These are phyloP conservation scores for Xerocomus potaroensis DNA, from an alignment of 768 basidiomycete genomes.

Conservation along the genomic window DNA sequence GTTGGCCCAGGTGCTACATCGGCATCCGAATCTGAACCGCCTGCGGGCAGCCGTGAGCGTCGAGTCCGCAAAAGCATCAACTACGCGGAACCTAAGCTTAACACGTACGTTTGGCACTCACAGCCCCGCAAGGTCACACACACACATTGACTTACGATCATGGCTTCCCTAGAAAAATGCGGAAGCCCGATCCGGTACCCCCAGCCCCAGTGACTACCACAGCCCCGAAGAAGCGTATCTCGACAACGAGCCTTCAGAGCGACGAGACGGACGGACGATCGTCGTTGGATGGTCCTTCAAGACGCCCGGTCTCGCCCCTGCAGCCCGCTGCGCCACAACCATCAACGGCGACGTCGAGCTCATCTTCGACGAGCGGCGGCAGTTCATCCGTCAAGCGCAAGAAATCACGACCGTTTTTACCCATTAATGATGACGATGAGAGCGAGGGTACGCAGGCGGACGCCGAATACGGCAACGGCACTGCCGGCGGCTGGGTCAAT, in stretches of 20 bases:
- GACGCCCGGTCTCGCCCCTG: conserved; percentile 30
- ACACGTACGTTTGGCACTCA: conserved; percentile 55
- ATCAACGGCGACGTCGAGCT: conserved; percentile 34
- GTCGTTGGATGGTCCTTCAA: conserved; percentile 33
- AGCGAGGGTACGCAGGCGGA: conserved; percentile 72
- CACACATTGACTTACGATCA: conserved; percentile 7
- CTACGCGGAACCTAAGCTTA: conserved; percentile 84
- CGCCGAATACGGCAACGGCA: conserved; percentile 52
- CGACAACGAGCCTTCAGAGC: conserved; percentile 30
- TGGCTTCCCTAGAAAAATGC: conserved; percentile 70
- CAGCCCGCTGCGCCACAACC: conserved; percentile 34
- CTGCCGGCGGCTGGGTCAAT: conserved; percentile 44
- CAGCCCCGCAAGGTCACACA: background rate
- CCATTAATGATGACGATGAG: conserved; percentile 49
- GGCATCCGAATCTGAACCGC: conserved; percentile 30
- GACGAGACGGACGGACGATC: conserved; percentile 39
- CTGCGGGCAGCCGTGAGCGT: conserved; percentile 43
- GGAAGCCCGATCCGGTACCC: conserved; percentile 65
- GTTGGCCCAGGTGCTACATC: conserved; percentile 33
- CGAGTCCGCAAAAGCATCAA: conserved; percentile 74
- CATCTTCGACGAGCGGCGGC: conserved; percentile 24
- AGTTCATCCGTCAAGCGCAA: conserved; percentile 41
- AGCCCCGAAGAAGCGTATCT: conserved; percentile 42
- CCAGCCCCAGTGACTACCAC: conserved; percentile 29
- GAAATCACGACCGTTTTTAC: conserved; percentile 47